These are phyloP conservation scores for Ziziphus jujuba DNA, from an alignment of 306 rosid genomes.

Conservation along the genomic window DNA sequence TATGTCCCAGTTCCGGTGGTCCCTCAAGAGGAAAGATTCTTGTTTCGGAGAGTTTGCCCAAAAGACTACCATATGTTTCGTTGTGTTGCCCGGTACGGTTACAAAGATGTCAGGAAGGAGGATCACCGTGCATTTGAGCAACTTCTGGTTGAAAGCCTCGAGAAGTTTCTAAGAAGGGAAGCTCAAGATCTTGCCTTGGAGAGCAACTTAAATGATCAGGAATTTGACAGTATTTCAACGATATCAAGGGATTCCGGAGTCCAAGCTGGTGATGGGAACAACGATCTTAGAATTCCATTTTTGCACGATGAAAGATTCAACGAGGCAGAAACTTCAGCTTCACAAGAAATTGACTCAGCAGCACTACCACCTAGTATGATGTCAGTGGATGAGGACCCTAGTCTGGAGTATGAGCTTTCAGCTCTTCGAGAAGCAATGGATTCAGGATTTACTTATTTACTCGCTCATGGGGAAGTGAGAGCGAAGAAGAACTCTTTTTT, in stretches of 20 bases:
- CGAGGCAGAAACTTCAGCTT: slow-evolving; percentile 37
- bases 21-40: slow-evolving; percentile 91
- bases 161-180: slow-evolving; percentile 83
- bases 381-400: slow-evolving; percentile 70
- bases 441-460: slow-evolving; percentile 89
- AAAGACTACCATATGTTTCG: slow-evolving; percentile 96
- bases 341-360: slow-evolving; percentile 30
- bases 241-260: slow-evolving; percentile 39
- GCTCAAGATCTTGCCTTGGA: slow-evolving; percentile 79
- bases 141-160: slow-evolving; percentile 85
- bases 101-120: slow-evolving; percentile 87
- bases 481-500: slow-evolving; percentile 91
- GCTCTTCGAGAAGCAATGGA: slow-evolving; percentile 86
- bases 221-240: slow-evolving; percentile 42
- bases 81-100: slow-evolving; percentile 88
- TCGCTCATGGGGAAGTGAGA: slow-evolving; percentile 85
- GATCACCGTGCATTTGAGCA: slow-evolving; percentile 91
- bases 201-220: slow-evolving; percentile 38
- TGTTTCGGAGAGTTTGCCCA: slow-evolving; percentile 88
- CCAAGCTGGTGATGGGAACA: slow-evolving; percentile 36
- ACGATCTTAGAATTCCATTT: slow-evolving; percentile 70
- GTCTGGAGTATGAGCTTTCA: slow-evolving; percentile 85
- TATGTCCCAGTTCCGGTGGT: slow-evolving; percentile 92
- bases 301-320: slow-evolving; percentile 43
- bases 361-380: slow-evolving; percentile 59